phyloP scores from a whole-genome alignment of 2,329 filamentous ascomycete species.

The Fusarium sp. region DNA sequence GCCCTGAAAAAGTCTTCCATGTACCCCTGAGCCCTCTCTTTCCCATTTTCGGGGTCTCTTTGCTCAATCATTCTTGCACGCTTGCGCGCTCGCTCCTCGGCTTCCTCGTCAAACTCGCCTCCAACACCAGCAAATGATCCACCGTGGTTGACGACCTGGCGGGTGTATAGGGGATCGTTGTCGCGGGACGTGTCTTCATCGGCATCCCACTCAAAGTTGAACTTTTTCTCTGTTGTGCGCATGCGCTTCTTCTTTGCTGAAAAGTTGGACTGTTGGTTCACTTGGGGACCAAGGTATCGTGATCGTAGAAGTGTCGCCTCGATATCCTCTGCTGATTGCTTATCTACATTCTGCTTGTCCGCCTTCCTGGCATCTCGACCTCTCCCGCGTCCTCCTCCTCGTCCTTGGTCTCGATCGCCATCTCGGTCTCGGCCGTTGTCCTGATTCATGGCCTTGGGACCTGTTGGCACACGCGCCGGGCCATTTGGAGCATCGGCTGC shows the following conservation, averaged over 20 bases:
- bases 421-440: slow-evolving; percentile 55
- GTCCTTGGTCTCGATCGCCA: slow-evolving; percentile 17
- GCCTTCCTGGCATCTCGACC: slow-evolving; percentile 51
- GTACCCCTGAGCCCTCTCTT: slow-evolving; percentile 78
- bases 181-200: slow-evolving; percentile 80
- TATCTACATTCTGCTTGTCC: slow-evolving; percentile 49
- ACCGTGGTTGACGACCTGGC: slow-evolving; percentile 45
- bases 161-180: slow-evolving; percentile 79
- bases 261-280: slow-evolving; percentile 83
- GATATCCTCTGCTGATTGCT: slow-evolving; percentile 65
- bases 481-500: slow-evolving; percentile 41
- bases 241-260: slow-evolving; percentile 96
- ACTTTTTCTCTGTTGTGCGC: slow-evolving; percentile 93
- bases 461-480: slow-evolving; percentile 66
- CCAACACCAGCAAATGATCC: slow-evolving; percentile 59
- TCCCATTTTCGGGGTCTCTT: slow-evolving; percentile 78
- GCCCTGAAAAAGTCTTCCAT: slow-evolving; percentile 80
- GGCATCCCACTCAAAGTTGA: slow-evolving; percentile 98
- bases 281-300: slow-evolving; percentile 90
- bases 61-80: slow-evolving; percentile 76
- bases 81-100: slow-evolving; percentile 63
- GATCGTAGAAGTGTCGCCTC: slow-evolving; percentile 79
- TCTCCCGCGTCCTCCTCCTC: slow-evolving; percentile 42
- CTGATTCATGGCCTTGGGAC: slow-evolving; percentile 70
- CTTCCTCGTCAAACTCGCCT: slow-evolving; percentile 62